Percentiles rank a stretch among this genome's conserved stretches.
Conservation (phyloP, 345 rosid species). For the Gossypium australe region DNA sequence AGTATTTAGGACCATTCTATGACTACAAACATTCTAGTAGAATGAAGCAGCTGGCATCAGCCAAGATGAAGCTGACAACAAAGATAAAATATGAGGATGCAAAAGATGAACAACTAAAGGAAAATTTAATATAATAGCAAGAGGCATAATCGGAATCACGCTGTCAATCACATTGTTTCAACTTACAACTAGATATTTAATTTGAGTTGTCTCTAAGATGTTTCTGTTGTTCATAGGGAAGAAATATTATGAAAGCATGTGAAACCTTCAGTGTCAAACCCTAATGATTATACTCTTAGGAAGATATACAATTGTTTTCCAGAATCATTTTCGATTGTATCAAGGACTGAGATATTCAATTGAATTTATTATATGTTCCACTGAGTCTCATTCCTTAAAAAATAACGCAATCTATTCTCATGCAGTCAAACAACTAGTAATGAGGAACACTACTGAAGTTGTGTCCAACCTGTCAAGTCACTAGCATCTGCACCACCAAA, state of each 20-base stretch:
- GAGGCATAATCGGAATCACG: neutral
- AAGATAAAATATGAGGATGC: neutral
- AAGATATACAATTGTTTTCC: neutral
- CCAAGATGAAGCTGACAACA: neutral
- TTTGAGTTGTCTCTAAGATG: neutral
- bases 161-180: neutral
- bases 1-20: neutral
- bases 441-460: neutral
- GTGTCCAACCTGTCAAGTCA: conserved; percentile 78
- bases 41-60: neutral
- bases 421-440: conserved; percentile 1
- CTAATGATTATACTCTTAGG: neutral
- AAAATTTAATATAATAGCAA: neutral
- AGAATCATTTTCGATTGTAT: neutral
- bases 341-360: conserved; percentile 1
- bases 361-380: neutral
- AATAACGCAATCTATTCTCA: neutral
- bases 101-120: neutral
- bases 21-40: neutral
- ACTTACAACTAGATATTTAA: neutral
- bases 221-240: neutral
- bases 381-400: neutral
- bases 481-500: conserved; percentile 80
- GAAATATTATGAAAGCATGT: neutral
- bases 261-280: neutral